Conservation (phyloP, 306 rosid genomes). For the Begonia masoniana region DNA sequence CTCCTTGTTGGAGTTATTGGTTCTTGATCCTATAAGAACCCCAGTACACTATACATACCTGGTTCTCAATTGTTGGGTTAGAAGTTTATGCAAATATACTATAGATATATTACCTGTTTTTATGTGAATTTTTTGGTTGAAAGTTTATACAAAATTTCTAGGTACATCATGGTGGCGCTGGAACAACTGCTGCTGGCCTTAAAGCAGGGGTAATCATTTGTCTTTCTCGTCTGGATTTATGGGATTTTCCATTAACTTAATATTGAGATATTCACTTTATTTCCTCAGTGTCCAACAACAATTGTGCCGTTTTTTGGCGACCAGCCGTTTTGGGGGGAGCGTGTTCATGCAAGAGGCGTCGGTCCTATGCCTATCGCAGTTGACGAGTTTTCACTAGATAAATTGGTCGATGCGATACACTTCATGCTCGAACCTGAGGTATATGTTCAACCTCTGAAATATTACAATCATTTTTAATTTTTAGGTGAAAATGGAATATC, state of each 20-base stretch:
- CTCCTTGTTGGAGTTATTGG: too few relatives aligned
- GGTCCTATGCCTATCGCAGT: conserved; percentile 86
- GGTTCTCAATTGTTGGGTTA: too few relatives aligned
- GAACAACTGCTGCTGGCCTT: conserved; percentile 96
- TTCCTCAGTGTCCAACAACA: conserved; percentile 75
- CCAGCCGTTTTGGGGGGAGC: conserved; percentile 93
- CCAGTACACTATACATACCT: too few relatives aligned
- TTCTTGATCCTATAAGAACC: too few relatives aligned
- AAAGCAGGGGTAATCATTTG: conserved; percentile 63
- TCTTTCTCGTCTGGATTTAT: not conserved
- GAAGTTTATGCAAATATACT: too few relatives aligned
- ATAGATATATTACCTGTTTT: too few relatives aligned
- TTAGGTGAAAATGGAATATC: too few relatives aligned
- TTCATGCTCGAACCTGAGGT: conserved; percentile 84
- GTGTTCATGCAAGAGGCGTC: conserved; percentile 71
- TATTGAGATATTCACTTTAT: conserved; percentile 8
- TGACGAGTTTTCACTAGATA: conserved; percentile 47
- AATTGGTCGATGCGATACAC: conserved; percentile 59
- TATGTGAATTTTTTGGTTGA: too few relatives aligned
- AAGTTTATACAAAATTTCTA: conserved; percentile 7
- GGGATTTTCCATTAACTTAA: not conserved
- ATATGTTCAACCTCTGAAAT: not conserved
- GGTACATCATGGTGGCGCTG: conserved; percentile 98
- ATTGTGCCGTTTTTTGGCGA: conserved; percentile 91
- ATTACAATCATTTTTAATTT: too few relatives aligned